Base-by-base conservation (phyloP, 306 rosid genomes). In the Sindora glabra region DNA sequence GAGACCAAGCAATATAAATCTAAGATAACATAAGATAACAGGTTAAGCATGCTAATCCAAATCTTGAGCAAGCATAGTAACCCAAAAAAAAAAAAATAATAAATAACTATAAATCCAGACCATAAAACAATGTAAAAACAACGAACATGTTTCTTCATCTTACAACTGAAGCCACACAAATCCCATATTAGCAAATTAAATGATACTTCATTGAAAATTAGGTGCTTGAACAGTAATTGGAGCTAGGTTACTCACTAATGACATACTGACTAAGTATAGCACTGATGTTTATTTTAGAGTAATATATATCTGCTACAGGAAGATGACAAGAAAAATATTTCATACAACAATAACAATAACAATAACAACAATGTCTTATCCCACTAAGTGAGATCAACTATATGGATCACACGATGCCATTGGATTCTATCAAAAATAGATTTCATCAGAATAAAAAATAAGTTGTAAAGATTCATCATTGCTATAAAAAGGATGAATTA, bases 251-350 rank as follows among this genome's bases (percentile, higher is more conserved):
- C 42, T 29, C 37, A 58, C 44, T 13, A 42, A 63, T 15, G 47
- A 39, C 50, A 64, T n/a, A 64, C 10, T 22, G 65, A 58, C 62
- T 57, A 38, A 39, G 8, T 14, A 62, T 36, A 61, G 39, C n/a
- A 60, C 47, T 2, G 10, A 26, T 5, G 26, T 56, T 58, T 39
- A 45, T 26, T 44, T 60, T 8, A 27, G 47, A 54, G 5, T 19
- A 46, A 27, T 55, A 24, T 29, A 32, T 64, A 56, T 55, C 65
- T 47, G 5, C 16, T 27, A 64, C 12, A 51, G 27, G 39, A 63
- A 13, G 8, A 38, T 5, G 46, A 17, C n/a, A n/a, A n/a, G n/a
- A n/a, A n/a, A n/a, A n/a, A n/a, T n/a, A n/a, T n/a, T n/a, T n/a
- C n/a, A n/a, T n/a, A n/a, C n/a, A n/a, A n/a, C n/a, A n/a, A n/a